Evolutionary conservation across 305 asterid genomes (phyloP).

Genomic region (Solanum hybrid): DNA sequence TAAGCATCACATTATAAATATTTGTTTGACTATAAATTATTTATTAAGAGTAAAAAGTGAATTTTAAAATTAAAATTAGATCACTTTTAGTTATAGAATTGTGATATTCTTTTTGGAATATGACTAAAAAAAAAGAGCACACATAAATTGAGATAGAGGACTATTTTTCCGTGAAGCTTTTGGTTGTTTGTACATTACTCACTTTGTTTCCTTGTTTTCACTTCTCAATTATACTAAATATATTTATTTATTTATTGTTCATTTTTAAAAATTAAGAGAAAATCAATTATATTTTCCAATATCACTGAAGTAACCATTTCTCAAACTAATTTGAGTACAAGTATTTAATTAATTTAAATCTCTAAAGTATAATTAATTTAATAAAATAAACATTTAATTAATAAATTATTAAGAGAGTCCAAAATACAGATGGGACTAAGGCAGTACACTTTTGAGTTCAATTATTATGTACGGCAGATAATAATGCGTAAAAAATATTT

Average conservation of each 20-base stretch:
- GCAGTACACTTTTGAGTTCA: too few species aligned
- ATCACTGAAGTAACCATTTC: neutral
- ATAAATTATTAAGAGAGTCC: too few species aligned
- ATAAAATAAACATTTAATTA: too few species aligned
- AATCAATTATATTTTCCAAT: neutral
- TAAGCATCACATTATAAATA: neutral
- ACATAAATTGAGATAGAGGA: neutral
- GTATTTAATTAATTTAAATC: neutral
- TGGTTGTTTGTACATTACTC: neutral
- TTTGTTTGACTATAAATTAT: neutral
- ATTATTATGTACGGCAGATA: neutral
- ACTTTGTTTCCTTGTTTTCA: neutral
- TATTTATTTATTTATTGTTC: neutral
- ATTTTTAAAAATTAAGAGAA: neutral
- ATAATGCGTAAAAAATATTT: neutral
- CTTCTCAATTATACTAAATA: neutral
- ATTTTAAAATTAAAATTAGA: neutral
- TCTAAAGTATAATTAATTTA: neutral
- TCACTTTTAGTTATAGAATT: neutral
- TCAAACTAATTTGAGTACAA: neutral
- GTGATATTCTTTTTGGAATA: accelerated
- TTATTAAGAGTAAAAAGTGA: too few species aligned
- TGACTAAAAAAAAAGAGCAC: too few species aligned
- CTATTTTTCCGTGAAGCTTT: neutral
- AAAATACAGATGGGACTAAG: too few species aligned